Evolutionary conservation across 2,329 filamentous ascomycete genomes (phyloP), one percentile per base, ranked within the genome.

Genomic region (Cercospora citrullina): DNA sequence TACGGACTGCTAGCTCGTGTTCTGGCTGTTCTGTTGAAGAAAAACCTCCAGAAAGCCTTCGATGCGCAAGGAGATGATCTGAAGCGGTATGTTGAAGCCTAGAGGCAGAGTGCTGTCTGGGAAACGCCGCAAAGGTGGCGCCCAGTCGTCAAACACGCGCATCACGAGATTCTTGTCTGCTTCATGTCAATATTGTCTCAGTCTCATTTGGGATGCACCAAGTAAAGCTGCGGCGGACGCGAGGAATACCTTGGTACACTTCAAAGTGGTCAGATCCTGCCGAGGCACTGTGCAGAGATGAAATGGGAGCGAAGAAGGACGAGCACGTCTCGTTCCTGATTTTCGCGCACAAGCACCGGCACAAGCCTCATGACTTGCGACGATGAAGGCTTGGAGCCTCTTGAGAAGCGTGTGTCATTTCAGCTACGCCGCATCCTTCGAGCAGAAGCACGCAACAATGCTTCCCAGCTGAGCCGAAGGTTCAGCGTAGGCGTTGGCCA

Each of bases 11-110:
- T 65, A n/a, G 55, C 57, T 36, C 57, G 57, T 21, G 23, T 60
- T 28, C 53, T 39, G 18, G 28, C 45, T 16, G 1, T 53, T 16
- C 21, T 31, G 16, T 39, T 61, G 36, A 61, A 61, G 64, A 28
- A 16, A 16, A 60, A 45, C 16, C 36, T 66, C 57, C 9, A 61
- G 58, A 51, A 45, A 26, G 26, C 30, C 30, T 61, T 66, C 21
- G 64, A 62, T n/a, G 57, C 45, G n/a, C 58, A 66, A 31, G 64
- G 58, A 16, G 58, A 55, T 26, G 64, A 66, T 23, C 28, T 57
- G 33, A 65, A 65, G 30, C 18, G 39, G 28, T 61, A 51, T 51
- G 42, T 65, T n/a, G 64, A 65, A 36, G 58, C 30, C 14, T 39
- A 39, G 18, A 45, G 9, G 36, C 42, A 42, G 36, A 42, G 16